A percentile compares a stretch with the other conserved stretches of the same genome.
phyloP scores from a whole-genome alignment of 2,329 filamentous ascomycete species.

The Calonectria fujianensis region DNA sequence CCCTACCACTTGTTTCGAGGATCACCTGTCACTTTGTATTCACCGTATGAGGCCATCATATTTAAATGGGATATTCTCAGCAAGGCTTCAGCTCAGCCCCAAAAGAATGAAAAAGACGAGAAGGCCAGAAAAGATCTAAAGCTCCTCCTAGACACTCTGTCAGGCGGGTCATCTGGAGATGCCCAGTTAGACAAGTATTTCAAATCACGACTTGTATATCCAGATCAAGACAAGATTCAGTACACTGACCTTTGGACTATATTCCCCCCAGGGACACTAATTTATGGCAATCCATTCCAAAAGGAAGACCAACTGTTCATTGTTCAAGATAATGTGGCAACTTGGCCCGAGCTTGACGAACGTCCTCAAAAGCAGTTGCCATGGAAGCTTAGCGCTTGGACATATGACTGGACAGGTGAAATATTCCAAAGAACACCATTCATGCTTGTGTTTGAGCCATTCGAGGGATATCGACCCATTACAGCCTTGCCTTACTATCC shows the following conservation, averaged over 20 bases:
- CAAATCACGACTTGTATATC: neutral
- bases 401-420: neutral
- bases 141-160: neutral
- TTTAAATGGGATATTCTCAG: neutral
- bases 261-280: neutral
- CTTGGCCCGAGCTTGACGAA: neutral
- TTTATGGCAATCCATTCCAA: neutral
- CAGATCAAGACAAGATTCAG: neutral
- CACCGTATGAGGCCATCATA: neutral
- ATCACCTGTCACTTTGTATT: neutral
- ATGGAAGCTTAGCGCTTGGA: neutral
- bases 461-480: neutral
- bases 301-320: neutral
- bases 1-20: neutral
- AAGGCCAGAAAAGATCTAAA: neutral
- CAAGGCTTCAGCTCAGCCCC: no score
- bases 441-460: neutral
- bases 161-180: neutral
- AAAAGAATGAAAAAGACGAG: neutral
- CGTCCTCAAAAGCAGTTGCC: no score
- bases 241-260: neutral
- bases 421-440: neutral
- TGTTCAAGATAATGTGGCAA: neutral
- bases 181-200: neutral
- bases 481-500: neutral